phyloP scores from a whole-genome alignment of 768 basidiomycete species.

The Tricholoma sp. region DNA sequence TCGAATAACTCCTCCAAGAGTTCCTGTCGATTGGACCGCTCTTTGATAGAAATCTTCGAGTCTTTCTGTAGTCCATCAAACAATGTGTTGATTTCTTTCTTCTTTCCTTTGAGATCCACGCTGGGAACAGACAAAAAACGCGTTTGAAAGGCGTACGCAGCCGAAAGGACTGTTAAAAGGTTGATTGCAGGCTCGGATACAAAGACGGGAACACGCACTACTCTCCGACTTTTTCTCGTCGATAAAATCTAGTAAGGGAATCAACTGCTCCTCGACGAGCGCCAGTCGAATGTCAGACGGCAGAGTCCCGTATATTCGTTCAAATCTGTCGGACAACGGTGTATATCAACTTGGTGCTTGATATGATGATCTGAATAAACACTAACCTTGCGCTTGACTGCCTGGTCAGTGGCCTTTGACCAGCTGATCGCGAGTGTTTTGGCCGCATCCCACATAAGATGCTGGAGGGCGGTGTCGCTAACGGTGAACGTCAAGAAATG shows the following conservation, averaged over 20 bases:
- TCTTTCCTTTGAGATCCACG: constrained; percentile 50
- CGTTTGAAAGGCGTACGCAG: constrained; percentile 35
- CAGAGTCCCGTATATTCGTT: constrained; percentile 42
- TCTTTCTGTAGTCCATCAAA: constrained; percentile 51
- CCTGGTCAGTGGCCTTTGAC: not conserved
- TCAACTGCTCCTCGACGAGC: constrained; percentile 46
- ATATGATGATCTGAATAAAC: not conserved
- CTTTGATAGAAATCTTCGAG: constrained; percentile 46
- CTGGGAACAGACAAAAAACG: constrained; percentile 36
- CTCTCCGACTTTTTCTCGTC: constrained; percentile 33
- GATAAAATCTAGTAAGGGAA: constrained; percentile 41
- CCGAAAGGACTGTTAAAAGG: constrained; percentile 24
- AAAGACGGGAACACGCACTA: constrained; percentile 19
- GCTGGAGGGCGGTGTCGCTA: not conserved
- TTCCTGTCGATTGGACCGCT: constrained; percentile 49
- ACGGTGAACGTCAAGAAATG: too few relatives aligned
- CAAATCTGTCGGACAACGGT: constrained; percentile 35
- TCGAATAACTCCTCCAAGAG: constrained; percentile 52
- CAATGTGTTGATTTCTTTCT: constrained; percentile 46
- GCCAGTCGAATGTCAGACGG: constrained; percentile 46
- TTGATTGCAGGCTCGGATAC: not conserved
- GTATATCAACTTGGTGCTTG: not conserved
- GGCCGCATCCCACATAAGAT: not conserved
- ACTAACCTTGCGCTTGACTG: constrained; percentile 4
- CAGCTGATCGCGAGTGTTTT: not conserved